Percentiles rank a stretch among this genome's conserved stretches.
Conservation (phyloP, 2,329 filamentous ascomycete genomes). For the Beauveria sp. region DNA sequence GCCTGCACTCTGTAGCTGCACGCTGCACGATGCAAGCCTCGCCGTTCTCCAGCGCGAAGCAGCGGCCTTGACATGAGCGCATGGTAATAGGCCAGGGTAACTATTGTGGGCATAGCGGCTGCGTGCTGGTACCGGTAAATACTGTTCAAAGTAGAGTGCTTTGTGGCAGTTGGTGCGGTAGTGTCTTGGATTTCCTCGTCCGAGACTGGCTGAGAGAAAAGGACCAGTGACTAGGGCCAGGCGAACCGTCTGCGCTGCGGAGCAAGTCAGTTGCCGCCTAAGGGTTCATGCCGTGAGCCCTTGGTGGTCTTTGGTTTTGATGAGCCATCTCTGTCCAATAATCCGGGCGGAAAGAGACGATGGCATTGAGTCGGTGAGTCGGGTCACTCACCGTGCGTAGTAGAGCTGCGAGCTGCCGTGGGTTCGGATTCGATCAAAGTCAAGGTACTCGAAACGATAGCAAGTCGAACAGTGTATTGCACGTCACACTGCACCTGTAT, state of each 20-base stretch:
- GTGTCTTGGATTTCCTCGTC: background rate
- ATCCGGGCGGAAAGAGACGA: background rate
- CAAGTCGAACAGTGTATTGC: background rate
- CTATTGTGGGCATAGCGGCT: background rate
- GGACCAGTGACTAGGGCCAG: background rate
- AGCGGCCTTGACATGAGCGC: background rate
- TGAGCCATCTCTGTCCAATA: background rate
- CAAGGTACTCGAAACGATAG: background rate
- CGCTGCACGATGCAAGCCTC: slow-evolving; percentile 10
- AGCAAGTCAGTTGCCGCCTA: background rate
- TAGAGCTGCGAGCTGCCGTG: background rate
- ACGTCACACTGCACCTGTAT: background rate
- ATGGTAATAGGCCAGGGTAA: background rate
- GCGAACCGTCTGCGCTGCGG: background rate
- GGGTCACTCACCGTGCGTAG: background rate
- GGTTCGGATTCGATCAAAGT: background rate
- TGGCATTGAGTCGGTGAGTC: background rate
- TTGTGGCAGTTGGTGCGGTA: too few relatives aligned
- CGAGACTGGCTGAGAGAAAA: background rate
- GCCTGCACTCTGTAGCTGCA: slow-evolving; percentile 3
- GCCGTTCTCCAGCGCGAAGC: slow-evolving; percentile 7
- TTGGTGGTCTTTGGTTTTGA: background rate
- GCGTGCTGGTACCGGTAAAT: too few relatives aligned
- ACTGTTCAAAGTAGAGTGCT: too few relatives aligned
- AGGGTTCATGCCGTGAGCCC: background rate